A percentile compares a stretch with the other conserved stretches of the same genome.
Conservation (phyloP, 148 eudicot species). For the Chenopodium quinoa region DNA sequence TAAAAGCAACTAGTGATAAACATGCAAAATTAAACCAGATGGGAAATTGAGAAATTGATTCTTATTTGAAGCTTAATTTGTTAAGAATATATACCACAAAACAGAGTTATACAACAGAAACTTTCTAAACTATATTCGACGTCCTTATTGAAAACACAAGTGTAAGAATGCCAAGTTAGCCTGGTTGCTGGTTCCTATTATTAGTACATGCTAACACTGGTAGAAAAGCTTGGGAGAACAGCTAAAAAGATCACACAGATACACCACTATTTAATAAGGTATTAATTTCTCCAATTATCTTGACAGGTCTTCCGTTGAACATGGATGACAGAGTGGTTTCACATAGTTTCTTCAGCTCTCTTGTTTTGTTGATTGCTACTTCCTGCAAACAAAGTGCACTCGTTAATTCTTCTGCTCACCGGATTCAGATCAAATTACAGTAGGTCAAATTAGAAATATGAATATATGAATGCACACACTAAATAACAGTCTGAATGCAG, state of each 20-base stretch:
- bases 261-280: conserved; percentile 51
- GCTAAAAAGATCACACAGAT: conserved; percentile 23
- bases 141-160: background rate
- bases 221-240: background rate
- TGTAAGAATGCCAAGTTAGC: background rate
- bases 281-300: conserved; percentile 84
- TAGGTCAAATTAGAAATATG: background rate
- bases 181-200: background rate
- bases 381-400: conserved; percentile 49
- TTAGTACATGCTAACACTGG: conserved; percentile 1
- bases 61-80: no score
- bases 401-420: background rate
- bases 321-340: conserved; percentile 78
- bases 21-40: background rate
- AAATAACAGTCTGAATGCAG: background rate
- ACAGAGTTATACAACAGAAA: conserved; percentile 5
- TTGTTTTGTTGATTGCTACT: conserved; percentile 71
- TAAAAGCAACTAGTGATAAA: background rate
- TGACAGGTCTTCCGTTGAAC: conserved; percentile 92
- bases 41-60: background rate
- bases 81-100: conserved; percentile 1
- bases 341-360: conserved; percentile 87
- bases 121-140: background rate
- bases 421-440: background rate
- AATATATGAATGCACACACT: background rate